Evolutionary conservation across 495 filamentous ascomycete genomes (phyloP), one percentile per base, ranked within the genome.

Genomic region (Achaetomiella virescens): DNA sequence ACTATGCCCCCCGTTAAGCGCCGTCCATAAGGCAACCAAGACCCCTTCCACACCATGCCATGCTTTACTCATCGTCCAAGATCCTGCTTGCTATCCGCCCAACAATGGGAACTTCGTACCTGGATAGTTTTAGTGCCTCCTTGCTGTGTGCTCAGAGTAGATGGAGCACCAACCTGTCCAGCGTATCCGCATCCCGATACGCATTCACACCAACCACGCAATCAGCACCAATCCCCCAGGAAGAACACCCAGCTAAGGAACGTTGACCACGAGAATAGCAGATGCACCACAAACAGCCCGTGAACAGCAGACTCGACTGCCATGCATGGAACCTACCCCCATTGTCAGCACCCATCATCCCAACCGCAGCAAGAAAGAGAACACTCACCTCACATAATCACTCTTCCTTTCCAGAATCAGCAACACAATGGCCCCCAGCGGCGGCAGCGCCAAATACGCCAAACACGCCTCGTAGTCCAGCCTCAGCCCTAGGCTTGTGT

Each of bases 351-450:
- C 2, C 27, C 40, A 50, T 1, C 20, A 36, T n/a, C 29, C 21
- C 47, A 3, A 12, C 11, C 25, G 9, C 33, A 14, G 22, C 1
- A 6, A 42, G 11, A 57, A 20, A 3, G 44, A 1, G 8, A 21
- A 42, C 48, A 81, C 84, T 45, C 69, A 95, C 90, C 93, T 77
- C 36, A 98, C 93, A 68, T 96, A 98, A 72, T 97, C 93, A 62
- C 90, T 96, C 79, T 93, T 92, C 62, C 90, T 81, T 78, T 98
- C 93, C 55, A 90, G 60, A 60, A 97, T 78, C 58, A 98, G 68
- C 66, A 98, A 69, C 59, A 96, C 71, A 11, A 96, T 88, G 25
- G 84, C 88, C 25, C 92, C 93, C 0, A 91, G 84, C 15, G 93
- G 93, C 64, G 93, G 93, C 18, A 95, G 71, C 56, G 85, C 78